Evolutionary conservation across 192 early-diverging fungal species (phyloP), one percentile per base, ranked within the genome.

Genomic region (Podila verticillata): DNA sequence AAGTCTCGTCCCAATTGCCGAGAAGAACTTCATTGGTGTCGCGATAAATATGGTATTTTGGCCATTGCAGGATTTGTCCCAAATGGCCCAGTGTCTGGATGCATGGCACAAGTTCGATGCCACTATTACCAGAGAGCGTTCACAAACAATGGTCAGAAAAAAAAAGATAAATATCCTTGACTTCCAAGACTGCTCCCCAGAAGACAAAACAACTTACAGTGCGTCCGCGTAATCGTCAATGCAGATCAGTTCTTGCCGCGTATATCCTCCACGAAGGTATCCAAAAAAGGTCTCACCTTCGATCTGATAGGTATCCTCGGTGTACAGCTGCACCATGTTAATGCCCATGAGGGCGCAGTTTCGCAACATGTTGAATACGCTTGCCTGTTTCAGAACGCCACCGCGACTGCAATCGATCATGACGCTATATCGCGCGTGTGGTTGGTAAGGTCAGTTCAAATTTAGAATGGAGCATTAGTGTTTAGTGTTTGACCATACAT

Each of bases 61-160:
- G 95, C 95, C 95, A 96, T 81, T 96, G 95, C 58, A 96, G 82
- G 24, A 96, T 89, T 74, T 96, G 95, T 1, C 95, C 95, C 65
- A 96, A 70, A 71, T 96, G 95, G 6, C 95, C 95, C 65, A 96
- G 79, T 12, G 94, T 96, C 82, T 96, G 95, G 48, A 96, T 96
- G 70, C 95, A 96, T 20, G 95, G 89, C 26, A 96, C 90, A 6
- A 95, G 91, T 73, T 96, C 95, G 36, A 96, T 92, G 13, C 95
- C 95, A 70, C 92, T 86, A 49, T 44, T 15, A 44, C 12, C 7
- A 44, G 13, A 44, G 15, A 44, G 2, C 39, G 15, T 44, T 44
- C 39, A 7, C 15, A 17, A 57, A 26, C 26, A 54, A 24, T 54
- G n/a, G 2, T 44, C 8, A 54, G 51, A 54, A 54, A 48, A 36